Evolutionary conservation across 345 rosid genomes (phyloP), one percentile per base, ranked within the genome.

Genomic region (Arabis alpina): DNA sequence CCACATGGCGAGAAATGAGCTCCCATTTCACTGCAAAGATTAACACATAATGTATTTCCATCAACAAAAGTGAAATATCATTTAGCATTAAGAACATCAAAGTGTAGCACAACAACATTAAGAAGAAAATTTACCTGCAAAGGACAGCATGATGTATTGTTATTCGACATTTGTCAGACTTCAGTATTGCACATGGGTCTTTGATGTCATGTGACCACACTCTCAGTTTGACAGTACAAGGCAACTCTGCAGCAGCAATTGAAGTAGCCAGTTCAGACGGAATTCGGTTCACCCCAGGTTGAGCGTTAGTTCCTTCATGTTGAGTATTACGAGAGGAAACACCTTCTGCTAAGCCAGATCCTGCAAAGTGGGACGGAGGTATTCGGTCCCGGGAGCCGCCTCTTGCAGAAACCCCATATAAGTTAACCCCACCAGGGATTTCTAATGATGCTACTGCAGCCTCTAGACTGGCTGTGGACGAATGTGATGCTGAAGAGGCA

Each of bases 1-100:
- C 97, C 97, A 56, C 98, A 93, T n/a, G 98, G 98, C 8, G 98
- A 93, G 80, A 93, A 91, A 80, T 93, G 98, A 12, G 98, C 94
- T 49, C 98, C 98, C 98, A 93, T 93, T 79, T 93, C 98, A 87
- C 98, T 91, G 88, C 82, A 78, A 70, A 68, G 48, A 72, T 47
- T 76, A 66, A 45, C 49, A 57, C 61, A 45, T 61, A 10, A 62
- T 28, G 39, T 3, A 66, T n/a, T 37, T 58, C 48, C 44, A 76
- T 48, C 36, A 69, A 47, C n/a, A 41, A 32, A 43, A 69, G 32
- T 36, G 47, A 39, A 45, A 48, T 50, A 48, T 37, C 34, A 36
- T 41, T 13, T 62, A 68, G 47, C 64, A 63, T 63, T 59, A 39
- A 1, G 36, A 49, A 51, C 67, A 36, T 60, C 49, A 41, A 54